Evolutionary conservation across 2,329 filamentous ascomycete species (phyloP).

Genomic region (Basipetospora chlamydospora): DNA sequence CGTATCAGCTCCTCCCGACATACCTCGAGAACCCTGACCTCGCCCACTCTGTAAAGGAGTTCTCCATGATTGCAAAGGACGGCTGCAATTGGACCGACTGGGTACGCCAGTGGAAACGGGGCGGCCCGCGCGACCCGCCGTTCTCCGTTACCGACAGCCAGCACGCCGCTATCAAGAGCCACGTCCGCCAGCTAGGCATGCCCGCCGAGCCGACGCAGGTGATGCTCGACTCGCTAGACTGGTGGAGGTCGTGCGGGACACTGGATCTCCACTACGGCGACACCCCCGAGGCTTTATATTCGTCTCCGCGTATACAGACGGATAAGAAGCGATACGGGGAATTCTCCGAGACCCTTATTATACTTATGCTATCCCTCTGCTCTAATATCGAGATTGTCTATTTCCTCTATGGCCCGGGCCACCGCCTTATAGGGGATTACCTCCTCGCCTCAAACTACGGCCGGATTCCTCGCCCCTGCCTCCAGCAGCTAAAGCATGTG

Average conservation of each 20-base stretch:
- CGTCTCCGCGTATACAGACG: no score
- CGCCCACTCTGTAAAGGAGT: constrained; percentile 1
- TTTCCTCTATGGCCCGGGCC: not conserved
- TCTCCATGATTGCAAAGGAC: not conserved
- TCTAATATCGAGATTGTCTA: constrained; percentile 2
- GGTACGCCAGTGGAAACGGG: not conserved
- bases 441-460: constrained; percentile 7
- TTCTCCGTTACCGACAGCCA: not conserved
- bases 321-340: no score
- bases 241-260: not conserved
- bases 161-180: not conserved
- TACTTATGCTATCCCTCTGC: not conserved
- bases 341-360: no score
- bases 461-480: not conserved
- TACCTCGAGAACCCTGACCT: not conserved
- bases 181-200: not conserved
- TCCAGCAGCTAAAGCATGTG: constrained; percentile 4
- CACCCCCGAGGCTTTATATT: no score
- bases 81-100: not conserved
- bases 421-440: not conserved
- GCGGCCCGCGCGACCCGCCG: not conserved
- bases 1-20: constrained; percentile 1
- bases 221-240: not conserved
- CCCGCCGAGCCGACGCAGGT: not conserved
- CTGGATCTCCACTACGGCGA: not conserved